Evolutionary conservation across 495 filamentous ascomycete genomes (phyloP), one percentile per base, ranked within the genome.

Genomic region (Lasiosphaeriaceae sp.): DNA sequence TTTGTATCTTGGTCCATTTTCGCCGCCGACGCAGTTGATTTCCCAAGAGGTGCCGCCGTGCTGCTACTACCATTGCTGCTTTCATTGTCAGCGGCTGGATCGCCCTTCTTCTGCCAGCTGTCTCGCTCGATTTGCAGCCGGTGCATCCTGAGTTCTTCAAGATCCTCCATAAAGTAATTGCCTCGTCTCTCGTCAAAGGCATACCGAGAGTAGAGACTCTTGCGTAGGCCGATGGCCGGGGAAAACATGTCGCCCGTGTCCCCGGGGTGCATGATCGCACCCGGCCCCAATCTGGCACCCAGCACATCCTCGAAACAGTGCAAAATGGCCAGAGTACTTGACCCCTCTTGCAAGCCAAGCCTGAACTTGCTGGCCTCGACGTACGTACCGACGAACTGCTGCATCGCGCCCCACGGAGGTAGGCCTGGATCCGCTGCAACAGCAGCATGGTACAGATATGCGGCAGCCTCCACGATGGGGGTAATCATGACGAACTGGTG

Each of bases 371-470:
- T 5, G 14, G 4, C n/a, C 12, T 43, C 39, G 9, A n/a, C 9
- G n/a, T 12, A 17, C 16, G 39, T 14, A 3, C 14, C 46, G 24
- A 9, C 46, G 16, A 12, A n/a, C 39, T 43, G 39, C 39, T 5
- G 19, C 59, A 55, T 46, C 21, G 41, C 34, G 7, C 11, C 14
- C 60, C 60, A 62, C 4, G 14, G 14, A 17, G 56, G 31, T 19
- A 63, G 35, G 44, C 17, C 39, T 9, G 55, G 53, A 45, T 60
- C 64, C 21, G 50, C 26, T 11, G 47, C 43, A 29, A 49, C 22
- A 1, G 58, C 54, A 2, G 50, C 43, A 20, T 52, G 47, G 26
- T 68, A 66, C 23, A 66, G 2, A 44, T 61, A 61, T 2, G 60
- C 56, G 1, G 63, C 63, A 1, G 55, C 60, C 4, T 61, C 55